phyloP scores from a whole-genome alignment of 2,329 filamentous ascomycete species.

The Hypoxylon sp. region DNA sequence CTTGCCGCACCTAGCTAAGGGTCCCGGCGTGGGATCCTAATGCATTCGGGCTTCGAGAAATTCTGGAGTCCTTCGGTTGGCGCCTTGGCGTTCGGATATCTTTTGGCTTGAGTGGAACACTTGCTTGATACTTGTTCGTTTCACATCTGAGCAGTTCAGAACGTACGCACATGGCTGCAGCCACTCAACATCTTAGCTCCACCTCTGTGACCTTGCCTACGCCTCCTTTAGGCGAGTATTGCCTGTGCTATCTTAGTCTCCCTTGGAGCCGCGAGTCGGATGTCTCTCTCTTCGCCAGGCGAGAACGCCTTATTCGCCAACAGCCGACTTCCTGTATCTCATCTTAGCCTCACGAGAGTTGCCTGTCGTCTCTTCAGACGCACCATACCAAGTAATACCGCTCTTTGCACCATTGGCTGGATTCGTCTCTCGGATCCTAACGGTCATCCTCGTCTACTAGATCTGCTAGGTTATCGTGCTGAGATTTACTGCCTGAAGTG shows the following conservation, averaged over 20 bases:
- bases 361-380: conserved; percentile 37
- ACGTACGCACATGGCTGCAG: conserved; percentile 35
- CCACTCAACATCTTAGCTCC: conserved; percentile 38
- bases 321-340: conserved; percentile 37
- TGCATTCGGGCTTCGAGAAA: conserved; percentile 18
- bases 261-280: conserved; percentile 39
- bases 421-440: conserved; percentile 24
- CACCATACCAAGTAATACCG: conserved; percentile 37
- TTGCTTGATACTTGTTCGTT: conserved; percentile 34
- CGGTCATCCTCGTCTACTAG: conserved; percentile 15
- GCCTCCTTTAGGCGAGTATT: conserved; percentile 46
- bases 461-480: conserved; percentile 21
- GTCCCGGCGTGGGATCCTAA: conserved; percentile 22
- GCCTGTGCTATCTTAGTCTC: conserved; percentile 38
- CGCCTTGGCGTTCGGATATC: conserved; percentile 43
- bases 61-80: conserved; percentile 42
- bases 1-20: conserved; percentile 37
- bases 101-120: conserved; percentile 36
- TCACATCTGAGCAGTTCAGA: conserved; percentile 32
- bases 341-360: conserved; percentile 34
- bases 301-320: conserved; percentile 39
- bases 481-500: conserved; percentile 21
- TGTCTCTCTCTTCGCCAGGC: conserved; percentile 44
- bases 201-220: conserved; percentile 39
- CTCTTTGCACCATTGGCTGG: conserved; percentile 27